Conservation (phyloP, 2,329 filamentous ascomycete genomes). For the Colletotrichum sp. region DNA sequence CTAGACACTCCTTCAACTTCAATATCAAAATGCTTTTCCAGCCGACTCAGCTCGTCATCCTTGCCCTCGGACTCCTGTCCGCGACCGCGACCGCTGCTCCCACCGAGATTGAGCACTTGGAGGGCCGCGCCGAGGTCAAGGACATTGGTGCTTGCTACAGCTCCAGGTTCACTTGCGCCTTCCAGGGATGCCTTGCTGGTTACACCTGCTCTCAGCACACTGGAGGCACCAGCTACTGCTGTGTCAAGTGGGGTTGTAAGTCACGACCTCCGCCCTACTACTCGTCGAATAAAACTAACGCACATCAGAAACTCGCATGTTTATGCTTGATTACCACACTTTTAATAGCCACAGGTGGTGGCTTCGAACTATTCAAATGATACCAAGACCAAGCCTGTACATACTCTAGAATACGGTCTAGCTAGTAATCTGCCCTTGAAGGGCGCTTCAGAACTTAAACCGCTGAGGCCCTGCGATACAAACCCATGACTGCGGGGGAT, state of each 20-base stretch:
- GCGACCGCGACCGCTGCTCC: neutral
- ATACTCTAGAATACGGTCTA: neutral
- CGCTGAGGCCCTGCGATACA: neutral
- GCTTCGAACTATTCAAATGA: neutral
- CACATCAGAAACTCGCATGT: neutral
- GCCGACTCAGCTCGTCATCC: neutral
- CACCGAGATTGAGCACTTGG: neutral
- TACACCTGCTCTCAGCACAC: neutral
- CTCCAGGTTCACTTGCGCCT: neutral
- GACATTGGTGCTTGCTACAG: neutral
- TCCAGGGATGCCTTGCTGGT: neutral
- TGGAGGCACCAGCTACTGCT: neutral
- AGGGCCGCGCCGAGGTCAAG: neutral
- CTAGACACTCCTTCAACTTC: neutral
- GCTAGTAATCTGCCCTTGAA: neutral
- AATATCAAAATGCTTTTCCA: neutral
- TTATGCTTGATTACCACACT: neutral
- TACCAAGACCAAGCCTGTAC: neutral
- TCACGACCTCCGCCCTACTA: constrained; percentile 19
- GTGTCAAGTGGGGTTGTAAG: constrained; percentile 2
- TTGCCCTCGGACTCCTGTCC: neutral
- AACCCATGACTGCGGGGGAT: neutral
- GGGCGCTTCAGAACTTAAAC: neutral
- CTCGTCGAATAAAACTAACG: neutral
- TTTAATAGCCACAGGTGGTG: neutral